phyloP scores from a whole-genome alignment of 176 grass and related monocot genomes.

The Oryza meridionalis region DNA sequence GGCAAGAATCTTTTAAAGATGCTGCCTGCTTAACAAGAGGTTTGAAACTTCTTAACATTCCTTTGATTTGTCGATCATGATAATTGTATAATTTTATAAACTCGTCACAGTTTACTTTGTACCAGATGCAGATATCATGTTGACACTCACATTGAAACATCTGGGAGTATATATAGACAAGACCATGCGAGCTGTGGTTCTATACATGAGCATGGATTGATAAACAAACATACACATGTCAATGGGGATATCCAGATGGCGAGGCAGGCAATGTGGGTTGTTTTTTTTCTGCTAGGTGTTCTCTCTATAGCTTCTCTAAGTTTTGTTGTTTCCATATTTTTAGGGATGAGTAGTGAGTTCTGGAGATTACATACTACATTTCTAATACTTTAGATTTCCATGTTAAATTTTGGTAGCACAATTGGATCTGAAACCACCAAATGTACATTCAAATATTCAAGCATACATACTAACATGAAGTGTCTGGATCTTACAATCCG shows the following conservation, averaged over 20 bases:
- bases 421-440: background rate
- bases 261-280: background rate
- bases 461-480: conserved; percentile 39
- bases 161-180: background rate
- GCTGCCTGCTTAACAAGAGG: background rate
- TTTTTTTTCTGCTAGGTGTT: background rate
- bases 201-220: background rate
- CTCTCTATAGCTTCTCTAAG: background rate
- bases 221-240: background rate
- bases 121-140: background rate
- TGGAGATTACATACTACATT: background rate
- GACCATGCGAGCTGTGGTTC: background rate
- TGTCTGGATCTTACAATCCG: conserved; percentile 73
- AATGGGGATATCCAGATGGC: background rate
- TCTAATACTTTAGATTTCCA: background rate
- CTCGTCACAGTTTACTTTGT: background rate
- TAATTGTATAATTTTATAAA: background rate
- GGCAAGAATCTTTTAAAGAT: background rate
- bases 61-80: background rate
- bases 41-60: background rate
- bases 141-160: background rate
- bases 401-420: background rate
- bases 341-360: background rate
- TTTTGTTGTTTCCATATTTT: background rate
- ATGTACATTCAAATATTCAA: no score